Conservation (phyloP, 1,139 yeast genomes). For the Candida glucosophila region DNA sequence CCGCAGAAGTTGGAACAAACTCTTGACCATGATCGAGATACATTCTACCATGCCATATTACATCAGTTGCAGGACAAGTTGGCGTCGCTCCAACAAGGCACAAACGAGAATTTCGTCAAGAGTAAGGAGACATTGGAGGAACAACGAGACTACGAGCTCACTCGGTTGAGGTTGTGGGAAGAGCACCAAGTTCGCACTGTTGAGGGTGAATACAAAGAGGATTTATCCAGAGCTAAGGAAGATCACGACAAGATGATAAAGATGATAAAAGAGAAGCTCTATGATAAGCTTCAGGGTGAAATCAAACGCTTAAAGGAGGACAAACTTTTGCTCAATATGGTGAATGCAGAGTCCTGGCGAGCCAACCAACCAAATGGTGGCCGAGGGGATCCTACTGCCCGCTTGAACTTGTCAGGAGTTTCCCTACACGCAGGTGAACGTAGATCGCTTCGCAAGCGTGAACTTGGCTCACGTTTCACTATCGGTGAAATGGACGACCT, state of each 20-base stretch:
- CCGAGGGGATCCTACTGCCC: constrained; percentile 17
- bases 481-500: constrained; percentile 38
- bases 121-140: constrained; percentile 62
- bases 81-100: constrained; percentile 77
- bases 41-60: constrained; percentile 66
- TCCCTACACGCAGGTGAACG: constrained; percentile 27
- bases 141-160: constrained; percentile 69
- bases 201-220: constrained; percentile 70
- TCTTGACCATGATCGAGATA: constrained; percentile 64
- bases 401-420: constrained; percentile 25
- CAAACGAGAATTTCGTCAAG: constrained; percentile 52
- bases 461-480: constrained; percentile 29
- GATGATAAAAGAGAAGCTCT: constrained; percentile 72
- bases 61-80: constrained; percentile 68
- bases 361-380: too few species aligned
- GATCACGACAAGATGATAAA: constrained; percentile 77
- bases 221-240: constrained; percentile 63
- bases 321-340: constrained; percentile 76
- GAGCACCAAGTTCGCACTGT: constrained; percentile 76
- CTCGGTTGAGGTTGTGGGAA: constrained; percentile 73
- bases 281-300: constrained; percentile 71
- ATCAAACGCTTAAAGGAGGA: constrained; percentile 85
- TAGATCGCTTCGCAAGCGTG: constrained; percentile 37
- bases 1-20: constrained; percentile 56
- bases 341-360: constrained; percentile 46